Evolutionary conservation across 352 stramenopile genomes (phyloP).

Genomic region (Phytopythium helicoides): DNA sequence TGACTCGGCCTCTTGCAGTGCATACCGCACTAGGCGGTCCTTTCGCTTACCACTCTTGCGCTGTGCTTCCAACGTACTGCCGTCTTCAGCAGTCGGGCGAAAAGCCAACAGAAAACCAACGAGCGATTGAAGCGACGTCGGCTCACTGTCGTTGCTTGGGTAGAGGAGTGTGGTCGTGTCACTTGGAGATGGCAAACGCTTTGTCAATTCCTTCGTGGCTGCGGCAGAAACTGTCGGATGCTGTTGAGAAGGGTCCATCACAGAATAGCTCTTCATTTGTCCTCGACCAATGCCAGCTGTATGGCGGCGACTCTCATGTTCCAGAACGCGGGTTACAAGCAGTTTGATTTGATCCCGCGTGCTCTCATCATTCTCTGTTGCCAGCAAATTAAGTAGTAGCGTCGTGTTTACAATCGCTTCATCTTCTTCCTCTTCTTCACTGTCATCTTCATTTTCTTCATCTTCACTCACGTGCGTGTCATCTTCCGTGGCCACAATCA

Average conservation of each 20-base stretch:
- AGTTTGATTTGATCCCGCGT: conserved; percentile 41
- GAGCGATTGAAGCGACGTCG: background rate
- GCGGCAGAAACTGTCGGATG: conserved; percentile 35
- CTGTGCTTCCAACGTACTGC: conserved; percentile 22
- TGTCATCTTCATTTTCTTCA: conserved; percentile 30
- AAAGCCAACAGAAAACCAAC: conserved; percentile 43
- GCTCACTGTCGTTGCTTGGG: conserved; percentile 10
- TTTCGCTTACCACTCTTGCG: conserved; percentile 37
- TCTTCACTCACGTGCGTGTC: no score
- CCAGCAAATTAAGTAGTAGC: conserved; percentile 34
- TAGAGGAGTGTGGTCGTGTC: conserved; percentile 13
- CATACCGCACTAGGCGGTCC: conserved; percentile 49
- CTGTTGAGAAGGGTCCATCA: conserved; percentile 14
- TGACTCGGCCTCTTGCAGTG: conserved; percentile 42
- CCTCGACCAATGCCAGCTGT: conserved; percentile 35
- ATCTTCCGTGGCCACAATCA: conserved; percentile 18
- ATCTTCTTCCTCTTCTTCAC: conserved; percentile 32
- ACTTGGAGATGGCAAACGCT: conserved; percentile 28
- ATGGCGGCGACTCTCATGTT: conserved; percentile 32
- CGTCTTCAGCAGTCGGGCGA: conserved; percentile 18
- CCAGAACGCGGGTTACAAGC: conserved; percentile 36
- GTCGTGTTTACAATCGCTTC: conserved; percentile 53
- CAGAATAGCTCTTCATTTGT: conserved; percentile 30
- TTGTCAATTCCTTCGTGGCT: conserved; percentile 58
- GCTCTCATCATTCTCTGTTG: conserved; percentile 24